Evolutionary conservation across 352 stramenopile genomes (phyloP), one percentile per base, ranked within the genome.

Genomic region (Pythium plurisporium): DNA sequence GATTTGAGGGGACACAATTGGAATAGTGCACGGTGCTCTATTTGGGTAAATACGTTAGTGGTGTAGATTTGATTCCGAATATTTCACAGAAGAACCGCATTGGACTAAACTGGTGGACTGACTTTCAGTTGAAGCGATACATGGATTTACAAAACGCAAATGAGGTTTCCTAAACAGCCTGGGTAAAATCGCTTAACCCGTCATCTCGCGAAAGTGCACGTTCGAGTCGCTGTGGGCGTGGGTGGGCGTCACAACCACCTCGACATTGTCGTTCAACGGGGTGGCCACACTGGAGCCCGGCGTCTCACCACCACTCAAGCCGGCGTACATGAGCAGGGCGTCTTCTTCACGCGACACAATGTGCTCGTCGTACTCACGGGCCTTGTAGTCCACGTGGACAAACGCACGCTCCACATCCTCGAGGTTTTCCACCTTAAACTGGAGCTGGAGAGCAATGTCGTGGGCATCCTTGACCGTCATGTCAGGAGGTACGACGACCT

Each of bases 401-500:
- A 97, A 97, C 38, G 84, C 90, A 19, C 89, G 73, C 68, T 97
- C 89, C 3, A 97, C 89, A 56, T 95, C 82, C 43, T 91, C 80
- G 29, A 82, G 55, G 25, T 72, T 65, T 67, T 97, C 89, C 59
- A 97, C 55, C 55, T 62, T 62, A 44, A 62, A 63, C 98, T 98
- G 93, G 41, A 98, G 74, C 64, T 97, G 88, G 47, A 98, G 86
- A 20, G 87, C 89, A 46, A 98, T 90, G 69, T 98, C 95, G 69
- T 98, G 95, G 29, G 82, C 87, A 54, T 94, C 76, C 62, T 93
- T 89, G 17, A 98, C 73, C 1, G 89, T 82, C 62, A 96, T 98
- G 22, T 95, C 73, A 14, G 70, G 72, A 0, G 91, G 90, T 42
- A 98, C 76, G 1, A 98, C 88, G 27, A 98, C 86, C 61, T 98